Evolutionary conservation across 768 basidiomycete species (phyloP), one percentile per base, ranked within the genome.

Genomic region (Cyathus striatus): DNA sequence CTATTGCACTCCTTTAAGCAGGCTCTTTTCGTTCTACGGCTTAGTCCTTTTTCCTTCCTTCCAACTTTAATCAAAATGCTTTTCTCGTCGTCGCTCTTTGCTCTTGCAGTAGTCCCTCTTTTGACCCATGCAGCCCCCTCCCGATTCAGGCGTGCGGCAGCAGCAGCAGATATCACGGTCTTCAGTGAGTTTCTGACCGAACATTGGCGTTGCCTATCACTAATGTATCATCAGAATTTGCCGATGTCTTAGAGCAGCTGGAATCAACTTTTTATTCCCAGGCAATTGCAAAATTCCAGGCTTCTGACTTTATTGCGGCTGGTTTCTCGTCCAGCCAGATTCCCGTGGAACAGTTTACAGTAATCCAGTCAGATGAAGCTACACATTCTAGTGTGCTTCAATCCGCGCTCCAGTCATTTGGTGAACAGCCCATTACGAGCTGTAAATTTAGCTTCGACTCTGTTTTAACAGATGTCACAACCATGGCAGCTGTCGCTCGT

Each of bases 391-490:
- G 57, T 12, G 65, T 68, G n/a, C 63, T 88, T 45, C 68, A 79
- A 74, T 54, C 63, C 16, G 69, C 72, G 6, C 60, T 90, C 47
- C 62, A 63, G 42, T 64, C 76, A 2, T 67, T 83, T 20, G 85
- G 84, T 23, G 74, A 61, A 27, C 34, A 53, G 14, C 75, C 84
- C 4, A 62, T 86, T 41, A 66, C 67, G 10, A 65, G 58, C 20
- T 91, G 89, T 69, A 58, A 62, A 24, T 90, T 89, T 69, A 72
- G 85, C 53, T 89, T 92, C 49, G 68, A 69, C 42, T 61, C 68
- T 2, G 84, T 65, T 0, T 66, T 91, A 38, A 73, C 68, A 1
- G 76, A 83, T 56, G 86, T 90, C 26, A 23, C 73, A 3, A 82
- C 79, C 12, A 87, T 88, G 84, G 73, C 79, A 22, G 68, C 76